These are phyloP conservation scores for Spathaspora passalidarum DNA, from an alignment of 805 yeast genomes.

Conservation along the genomic window DNA sequence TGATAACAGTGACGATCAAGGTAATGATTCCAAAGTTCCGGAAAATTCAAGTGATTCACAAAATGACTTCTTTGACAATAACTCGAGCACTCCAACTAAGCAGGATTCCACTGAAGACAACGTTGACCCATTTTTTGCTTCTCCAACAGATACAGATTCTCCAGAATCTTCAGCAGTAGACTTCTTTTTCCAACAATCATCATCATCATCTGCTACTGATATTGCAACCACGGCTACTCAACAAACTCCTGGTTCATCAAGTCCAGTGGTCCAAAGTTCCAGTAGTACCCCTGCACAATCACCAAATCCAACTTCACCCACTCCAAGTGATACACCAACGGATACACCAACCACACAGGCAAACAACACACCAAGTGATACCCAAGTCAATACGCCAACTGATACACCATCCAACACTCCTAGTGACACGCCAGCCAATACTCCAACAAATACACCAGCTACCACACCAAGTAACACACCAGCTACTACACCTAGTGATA, in stretches of 20 bases:
- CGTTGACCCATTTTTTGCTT: neutral
- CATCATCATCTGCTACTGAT: no score
- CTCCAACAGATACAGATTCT: slow-evolving; percentile 1
- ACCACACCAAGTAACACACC: neutral
- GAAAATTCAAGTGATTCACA: no score
- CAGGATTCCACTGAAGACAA: neutral
- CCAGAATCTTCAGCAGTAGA: neutral
- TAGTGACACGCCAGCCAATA: neutral
- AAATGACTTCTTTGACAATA: no score
- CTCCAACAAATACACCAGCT: neutral
- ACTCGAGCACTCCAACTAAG: neutral
- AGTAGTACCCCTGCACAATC: neutral
- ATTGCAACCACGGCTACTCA: no score
- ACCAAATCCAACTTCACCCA: slow-evolving; percentile 1
- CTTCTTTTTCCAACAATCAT: no score
- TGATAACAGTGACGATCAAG: no score
- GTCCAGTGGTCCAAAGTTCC: no score
- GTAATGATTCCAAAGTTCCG: no score
- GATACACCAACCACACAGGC: neutral
- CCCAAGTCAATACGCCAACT: neutral
- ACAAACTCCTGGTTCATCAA: no score
- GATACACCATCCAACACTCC: neutral
- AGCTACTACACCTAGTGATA: neutral
- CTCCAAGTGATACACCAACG: neutral
- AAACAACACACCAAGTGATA: neutral